Evolutionary conservation across 2,329 filamentous ascomycete species (phyloP).

Genomic region (Stachybotrys chlorohalonatus): DNA sequence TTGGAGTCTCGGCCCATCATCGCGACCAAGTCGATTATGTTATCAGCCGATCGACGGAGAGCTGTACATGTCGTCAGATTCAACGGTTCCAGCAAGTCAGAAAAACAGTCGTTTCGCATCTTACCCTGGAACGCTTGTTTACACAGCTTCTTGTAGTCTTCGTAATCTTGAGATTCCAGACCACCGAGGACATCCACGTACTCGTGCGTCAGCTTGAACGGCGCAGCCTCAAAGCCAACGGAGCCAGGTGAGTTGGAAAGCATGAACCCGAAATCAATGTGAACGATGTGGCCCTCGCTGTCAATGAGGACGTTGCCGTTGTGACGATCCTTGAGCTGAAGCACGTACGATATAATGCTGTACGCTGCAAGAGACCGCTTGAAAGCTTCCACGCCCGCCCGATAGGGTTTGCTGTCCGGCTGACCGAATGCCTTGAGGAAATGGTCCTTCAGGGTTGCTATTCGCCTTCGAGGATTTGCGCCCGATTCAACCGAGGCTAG

Average conservation of each 20-base stretch:
- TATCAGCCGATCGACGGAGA: slow-evolving; percentile 67
- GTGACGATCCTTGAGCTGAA: slow-evolving; percentile 79
- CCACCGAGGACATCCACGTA: slow-evolving; percentile 80
- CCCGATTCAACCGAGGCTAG: slow-evolving; percentile 65
- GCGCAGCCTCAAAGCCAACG: slow-evolving; percentile 78
- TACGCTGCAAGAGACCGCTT: slow-evolving; percentile 76
- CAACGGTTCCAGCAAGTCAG: neutral
- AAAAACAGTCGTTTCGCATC: slow-evolving; percentile 6
- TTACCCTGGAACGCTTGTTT: slow-evolving; percentile 75
- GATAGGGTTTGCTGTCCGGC: slow-evolving; percentile 59
- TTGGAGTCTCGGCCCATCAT: slow-evolving; percentile 78
- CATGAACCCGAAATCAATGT: slow-evolving; percentile 90
- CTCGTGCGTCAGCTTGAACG: slow-evolving; percentile 79
- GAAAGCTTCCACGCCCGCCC: slow-evolving; percentile 67
- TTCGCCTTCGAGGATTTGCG: slow-evolving; percentile 62
- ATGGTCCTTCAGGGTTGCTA: slow-evolving; percentile 74
- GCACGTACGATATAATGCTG: slow-evolving; percentile 73
- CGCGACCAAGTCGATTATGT: slow-evolving; percentile 71
- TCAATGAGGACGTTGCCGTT: slow-evolving; percentile 83
- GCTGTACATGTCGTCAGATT: slow-evolving; percentile 34
- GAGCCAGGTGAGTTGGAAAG: slow-evolving; percentile 77
- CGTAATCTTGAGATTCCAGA: slow-evolving; percentile 57
- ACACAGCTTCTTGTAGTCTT: slow-evolving; percentile 69
- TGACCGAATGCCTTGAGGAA: slow-evolving; percentile 72
- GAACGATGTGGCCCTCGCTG: slow-evolving; percentile 76